A percentile compares a stretch with the other conserved stretches of the same genome.
phyloP scores from a whole-genome alignment of 257 asterid species.

The Forsythia viridissima region DNA sequence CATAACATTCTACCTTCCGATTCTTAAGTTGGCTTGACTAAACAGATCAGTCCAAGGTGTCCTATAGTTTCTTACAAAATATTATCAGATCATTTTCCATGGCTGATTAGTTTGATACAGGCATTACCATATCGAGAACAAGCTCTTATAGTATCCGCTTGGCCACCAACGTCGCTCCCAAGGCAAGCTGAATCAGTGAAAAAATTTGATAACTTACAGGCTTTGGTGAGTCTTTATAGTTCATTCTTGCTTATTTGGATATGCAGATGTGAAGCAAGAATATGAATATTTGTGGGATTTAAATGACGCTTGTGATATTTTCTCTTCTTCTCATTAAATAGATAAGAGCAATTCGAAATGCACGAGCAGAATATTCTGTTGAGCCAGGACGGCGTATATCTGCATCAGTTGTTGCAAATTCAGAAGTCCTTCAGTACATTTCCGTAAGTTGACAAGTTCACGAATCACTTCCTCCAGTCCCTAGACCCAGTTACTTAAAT shows the following conservation, averaged over 20 bases:
- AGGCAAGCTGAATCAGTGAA: slow-evolving; percentile 64
- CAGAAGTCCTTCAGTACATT: slow-evolving; percentile 80
- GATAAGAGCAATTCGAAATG: slow-evolving; percentile 96
- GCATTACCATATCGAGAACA: slow-evolving; percentile 73
- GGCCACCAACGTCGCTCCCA: slow-evolving; percentile 87
- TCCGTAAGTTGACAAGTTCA: slow-evolving; percentile 55
- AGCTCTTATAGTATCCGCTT: slow-evolving; percentile 84
- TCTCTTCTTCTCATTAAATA: slow-evolving; percentile 31
- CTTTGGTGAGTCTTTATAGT: slow-evolving; percentile 56
- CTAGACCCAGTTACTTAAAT: background rate
- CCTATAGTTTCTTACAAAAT: background rate
- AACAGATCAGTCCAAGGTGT: background rate
- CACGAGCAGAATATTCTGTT: slow-evolving; percentile 95
- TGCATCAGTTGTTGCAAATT: slow-evolving; percentile 77
- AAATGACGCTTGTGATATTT: background rate
- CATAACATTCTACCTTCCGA: background rate
- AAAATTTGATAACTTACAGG: slow-evolving; percentile 86
- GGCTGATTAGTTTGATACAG: slow-evolving; percentile 33
- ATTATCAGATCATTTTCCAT: background rate
- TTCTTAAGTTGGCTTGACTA: background rate
- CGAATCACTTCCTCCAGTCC: slow-evolving; percentile 1
- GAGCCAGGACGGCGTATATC: slow-evolving; percentile 92
- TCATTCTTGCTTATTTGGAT: background rate
- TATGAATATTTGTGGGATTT: background rate
- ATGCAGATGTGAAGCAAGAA: background rate